Percentiles rank a stretch among this genome's conserved stretches.
Conservation (phyloP, 176 grass and related monocot species). For the Stipa capillata region DNA sequence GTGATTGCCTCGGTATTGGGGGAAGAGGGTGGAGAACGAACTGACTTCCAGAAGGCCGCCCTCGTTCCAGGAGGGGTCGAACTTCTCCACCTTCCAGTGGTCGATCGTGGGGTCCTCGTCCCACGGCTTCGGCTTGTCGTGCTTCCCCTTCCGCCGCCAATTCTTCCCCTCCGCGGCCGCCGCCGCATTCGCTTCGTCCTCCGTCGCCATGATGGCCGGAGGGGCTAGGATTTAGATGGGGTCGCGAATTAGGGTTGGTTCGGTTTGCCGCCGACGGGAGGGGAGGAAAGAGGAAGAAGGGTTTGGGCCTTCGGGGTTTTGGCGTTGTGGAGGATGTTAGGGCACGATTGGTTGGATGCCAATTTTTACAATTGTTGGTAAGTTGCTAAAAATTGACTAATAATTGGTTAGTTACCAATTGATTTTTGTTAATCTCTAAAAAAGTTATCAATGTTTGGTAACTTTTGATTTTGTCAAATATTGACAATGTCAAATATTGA, state of each 20-base stretch:
- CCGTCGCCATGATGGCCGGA: background rate
- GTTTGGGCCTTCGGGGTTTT: background rate
- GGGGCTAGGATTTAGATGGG: background rate
- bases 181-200: conserved; percentile 18
- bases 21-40: conserved; percentile 87
- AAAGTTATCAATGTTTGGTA: no score
- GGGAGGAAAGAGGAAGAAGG: background rate
- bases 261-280: background rate
- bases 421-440: no score
- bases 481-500: no score
- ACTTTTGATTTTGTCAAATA: no score
- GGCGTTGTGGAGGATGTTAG: no score
- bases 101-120: conserved; percentile 73
- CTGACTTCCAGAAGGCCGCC: conserved; percentile 73
- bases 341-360: no score
- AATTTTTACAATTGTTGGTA: no score
- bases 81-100: conserved; percentile 68
- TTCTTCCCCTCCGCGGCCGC: background rate
- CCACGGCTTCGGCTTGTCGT: conserved; percentile 92
- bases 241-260: background rate
- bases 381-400: no score
- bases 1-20: conserved; percentile 58
- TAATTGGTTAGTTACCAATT: no score
- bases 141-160: conserved; percentile 63
- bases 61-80: conserved; percentile 76